Percentiles rank a stretch among this genome's conserved stretches.
Conservation (phyloP, 768 basidiomycete genomes). For the Roridomyces roridus region DNA sequence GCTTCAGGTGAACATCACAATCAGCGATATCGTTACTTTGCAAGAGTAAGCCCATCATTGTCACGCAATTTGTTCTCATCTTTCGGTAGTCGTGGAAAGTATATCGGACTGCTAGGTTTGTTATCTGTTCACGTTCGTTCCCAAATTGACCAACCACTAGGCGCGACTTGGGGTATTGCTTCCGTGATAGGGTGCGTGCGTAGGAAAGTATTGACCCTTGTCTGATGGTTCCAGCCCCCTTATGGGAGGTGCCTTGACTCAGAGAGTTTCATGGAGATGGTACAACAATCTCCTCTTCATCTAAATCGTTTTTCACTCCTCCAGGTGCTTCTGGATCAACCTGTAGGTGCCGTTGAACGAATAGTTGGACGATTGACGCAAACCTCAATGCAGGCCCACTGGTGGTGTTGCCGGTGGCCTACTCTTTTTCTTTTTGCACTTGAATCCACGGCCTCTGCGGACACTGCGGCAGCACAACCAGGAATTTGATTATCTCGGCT, state of each 20-base stretch:
- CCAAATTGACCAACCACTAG: not conserved
- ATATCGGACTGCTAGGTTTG: constrained; percentile 67
- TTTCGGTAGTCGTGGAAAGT: constrained; percentile 71
- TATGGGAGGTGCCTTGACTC: constrained; percentile 78
- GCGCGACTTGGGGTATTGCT: constrained; percentile 81
- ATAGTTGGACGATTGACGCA: not conserved
- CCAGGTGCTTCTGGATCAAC: constrained; percentile 80
- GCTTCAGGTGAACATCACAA: constrained; percentile 68
- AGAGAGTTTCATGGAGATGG: constrained; percentile 86
- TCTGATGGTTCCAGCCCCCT: constrained; percentile 75
- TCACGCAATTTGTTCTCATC: not conserved
- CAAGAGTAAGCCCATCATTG: constrained; percentile 58
- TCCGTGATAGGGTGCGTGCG: constrained; percentile 34
- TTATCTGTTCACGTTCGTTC: not conserved
- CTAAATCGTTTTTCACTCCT: not conserved
- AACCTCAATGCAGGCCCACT: constrained; percentile 59
- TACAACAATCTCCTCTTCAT: constrained; percentile 31
- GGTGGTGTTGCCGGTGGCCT: constrained; percentile 68
- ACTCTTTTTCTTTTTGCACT: constrained; percentile 76
- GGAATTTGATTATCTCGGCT: constrained; percentile 77
- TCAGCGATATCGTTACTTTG: constrained; percentile 84
- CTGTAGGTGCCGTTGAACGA: constrained; percentile 47
- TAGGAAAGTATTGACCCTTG: not conserved
- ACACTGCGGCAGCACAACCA: constrained; percentile 61
- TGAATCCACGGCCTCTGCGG: constrained; percentile 74